A percentile compares a stretch with the other conserved stretches of the same genome.
phyloP scores from a whole-genome alignment of 768 basidiomycete genomes.

The Auriscalpium vulgare region DNA sequence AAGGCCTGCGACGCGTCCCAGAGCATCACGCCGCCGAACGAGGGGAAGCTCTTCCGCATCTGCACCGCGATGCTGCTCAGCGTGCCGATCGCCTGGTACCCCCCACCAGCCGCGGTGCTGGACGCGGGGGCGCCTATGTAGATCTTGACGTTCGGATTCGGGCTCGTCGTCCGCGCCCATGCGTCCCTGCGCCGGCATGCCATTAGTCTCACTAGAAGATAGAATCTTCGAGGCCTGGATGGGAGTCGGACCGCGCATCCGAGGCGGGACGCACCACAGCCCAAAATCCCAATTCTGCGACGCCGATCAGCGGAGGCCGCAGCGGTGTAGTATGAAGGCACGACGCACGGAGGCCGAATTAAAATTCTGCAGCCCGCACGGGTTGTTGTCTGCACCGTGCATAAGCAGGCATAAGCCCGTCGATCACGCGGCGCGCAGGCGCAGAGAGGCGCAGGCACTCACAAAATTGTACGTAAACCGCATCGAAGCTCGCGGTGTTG shows the following conservation, averaged over 20 bases:
- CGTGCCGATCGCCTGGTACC: slow-evolving; percentile 27
- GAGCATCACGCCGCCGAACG: slow-evolving; percentile 37
- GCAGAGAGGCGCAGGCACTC: slow-evolving; percentile 4
- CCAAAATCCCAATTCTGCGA: slow-evolving; percentile 40
- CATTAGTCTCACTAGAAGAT: background rate
- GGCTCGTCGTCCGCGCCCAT: slow-evolving; percentile 34
- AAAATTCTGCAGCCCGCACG: slow-evolving; percentile 40
- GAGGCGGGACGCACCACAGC: slow-evolving; percentile 19
- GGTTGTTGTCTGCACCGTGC: slow-evolving; percentile 32
- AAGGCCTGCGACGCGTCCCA: slow-evolving; percentile 40
- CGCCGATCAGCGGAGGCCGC: too few species aligned
- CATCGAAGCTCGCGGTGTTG: slow-evolving; percentile 30
- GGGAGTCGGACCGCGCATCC: background rate
- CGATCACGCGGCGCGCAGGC: background rate
- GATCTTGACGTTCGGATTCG: slow-evolving; percentile 37
- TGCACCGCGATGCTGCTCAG: slow-evolving; percentile 26
- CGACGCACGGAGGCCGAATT: slow-evolving; percentile 42
- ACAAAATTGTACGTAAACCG: slow-evolving; percentile 44
- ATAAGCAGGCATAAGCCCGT: background rate
- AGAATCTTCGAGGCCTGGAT: background rate
- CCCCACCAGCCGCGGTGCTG: slow-evolving; percentile 32
- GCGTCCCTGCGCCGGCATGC: slow-evolving; percentile 28
- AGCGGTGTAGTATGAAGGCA: background rate
- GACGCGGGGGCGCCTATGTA: slow-evolving; percentile 37
- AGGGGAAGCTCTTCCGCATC: slow-evolving; percentile 31